phyloP scores from a whole-genome alignment of 768 basidiomycete species.

The Cystofilobasidium bisporidii region DNA sequence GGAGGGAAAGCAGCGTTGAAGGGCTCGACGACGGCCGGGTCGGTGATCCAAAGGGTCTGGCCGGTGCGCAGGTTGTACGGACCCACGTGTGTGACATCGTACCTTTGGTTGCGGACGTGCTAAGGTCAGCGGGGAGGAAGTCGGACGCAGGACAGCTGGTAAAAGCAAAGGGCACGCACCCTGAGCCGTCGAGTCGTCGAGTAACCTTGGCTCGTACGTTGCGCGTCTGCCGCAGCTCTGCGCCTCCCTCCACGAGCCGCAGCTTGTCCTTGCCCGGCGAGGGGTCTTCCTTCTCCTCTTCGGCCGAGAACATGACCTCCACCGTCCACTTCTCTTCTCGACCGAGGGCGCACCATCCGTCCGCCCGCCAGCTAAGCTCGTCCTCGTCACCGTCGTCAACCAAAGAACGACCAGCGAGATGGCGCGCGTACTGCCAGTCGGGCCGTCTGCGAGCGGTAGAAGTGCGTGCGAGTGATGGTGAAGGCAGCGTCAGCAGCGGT shows the following conservation, averaged over 20 bases:
- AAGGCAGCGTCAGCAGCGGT: not conserved
- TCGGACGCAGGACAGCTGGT: not conserved
- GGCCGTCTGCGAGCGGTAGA: no score
- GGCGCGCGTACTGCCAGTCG: slow-evolving; percentile 19
- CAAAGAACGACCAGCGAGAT: slow-evolving; percentile 5
- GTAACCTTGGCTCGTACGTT: slow-evolving; percentile 4
- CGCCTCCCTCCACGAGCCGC: not conserved
- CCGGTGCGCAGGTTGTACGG: slow-evolving; percentile 70
- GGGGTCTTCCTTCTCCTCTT: slow-evolving; percentile 5
- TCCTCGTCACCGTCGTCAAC: not conserved
- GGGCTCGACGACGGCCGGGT: slow-evolving; percentile 45
- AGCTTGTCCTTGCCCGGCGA: slow-evolving; percentile 9
- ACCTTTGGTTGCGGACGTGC: no score
- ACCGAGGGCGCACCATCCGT: not conserved
- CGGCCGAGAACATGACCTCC: slow-evolving; percentile 16
- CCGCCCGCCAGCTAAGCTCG: slow-evolving; percentile 1
- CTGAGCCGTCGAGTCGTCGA: not conserved
- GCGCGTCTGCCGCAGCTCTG: slow-evolving; percentile 8
- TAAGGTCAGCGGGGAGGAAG: no score
- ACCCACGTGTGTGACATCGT: slow-evolving; percentile 51
- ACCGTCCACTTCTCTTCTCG: slow-evolving; percentile 20
- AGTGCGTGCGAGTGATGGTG: not conserved
- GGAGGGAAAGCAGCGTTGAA: slow-evolving; percentile 30
- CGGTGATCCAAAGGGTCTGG: slow-evolving; percentile 74
- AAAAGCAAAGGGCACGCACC: not conserved